Conservation (phyloP, 768 basidiomycete species). For the Termitomyces sp. region DNA sequence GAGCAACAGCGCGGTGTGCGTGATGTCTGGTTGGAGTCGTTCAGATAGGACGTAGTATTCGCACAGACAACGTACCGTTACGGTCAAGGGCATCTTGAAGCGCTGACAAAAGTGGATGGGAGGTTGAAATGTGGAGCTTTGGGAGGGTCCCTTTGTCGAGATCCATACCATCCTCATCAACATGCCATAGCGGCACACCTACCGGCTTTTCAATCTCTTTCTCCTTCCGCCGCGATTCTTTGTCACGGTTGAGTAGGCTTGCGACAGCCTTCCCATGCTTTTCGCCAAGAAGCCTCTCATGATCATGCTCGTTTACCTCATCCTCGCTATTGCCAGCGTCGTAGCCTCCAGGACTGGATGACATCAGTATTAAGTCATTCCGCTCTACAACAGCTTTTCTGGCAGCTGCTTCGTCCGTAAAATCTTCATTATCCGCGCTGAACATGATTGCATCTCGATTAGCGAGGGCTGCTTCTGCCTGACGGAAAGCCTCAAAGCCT, state of each 20-base stretch:
- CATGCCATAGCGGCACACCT: conserved; percentile 29
- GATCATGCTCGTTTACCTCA: conserved; percentile 27
- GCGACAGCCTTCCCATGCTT: conserved; percentile 38
- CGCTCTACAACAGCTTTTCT: conserved; percentile 30
- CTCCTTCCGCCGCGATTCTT: conserved; percentile 21
- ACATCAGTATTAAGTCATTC: conserved; percentile 11
- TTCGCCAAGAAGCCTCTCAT: conserved; percentile 35
- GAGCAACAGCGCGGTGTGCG: conserved; percentile 35
- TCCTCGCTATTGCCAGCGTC: conserved; percentile 17
- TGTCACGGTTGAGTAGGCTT: conserved; percentile 41
- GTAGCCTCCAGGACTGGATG: conserved; percentile 16
- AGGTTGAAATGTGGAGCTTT: conserved; percentile 13
- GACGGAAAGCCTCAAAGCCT: conserved; percentile 37
- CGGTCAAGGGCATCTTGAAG: conserved; percentile 27
- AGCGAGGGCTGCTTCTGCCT: conserved; percentile 39
- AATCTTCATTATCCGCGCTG: conserved; percentile 31
- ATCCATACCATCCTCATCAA: conserved; percentile 11
- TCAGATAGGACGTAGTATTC: conserved; percentile 1
- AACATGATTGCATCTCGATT: conserved; percentile 26
- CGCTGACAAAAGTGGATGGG: conserved; percentile 18
- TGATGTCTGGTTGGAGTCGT: conserved; percentile 30
- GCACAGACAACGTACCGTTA: conserved; percentile 27
- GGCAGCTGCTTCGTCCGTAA: conserved; percentile 36
- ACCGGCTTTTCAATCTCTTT: conserved; percentile 20
- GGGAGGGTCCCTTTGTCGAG: conserved; percentile 7